Conservation (phyloP, 306 rosid genomes). For the Vigna trinervia region DNA sequence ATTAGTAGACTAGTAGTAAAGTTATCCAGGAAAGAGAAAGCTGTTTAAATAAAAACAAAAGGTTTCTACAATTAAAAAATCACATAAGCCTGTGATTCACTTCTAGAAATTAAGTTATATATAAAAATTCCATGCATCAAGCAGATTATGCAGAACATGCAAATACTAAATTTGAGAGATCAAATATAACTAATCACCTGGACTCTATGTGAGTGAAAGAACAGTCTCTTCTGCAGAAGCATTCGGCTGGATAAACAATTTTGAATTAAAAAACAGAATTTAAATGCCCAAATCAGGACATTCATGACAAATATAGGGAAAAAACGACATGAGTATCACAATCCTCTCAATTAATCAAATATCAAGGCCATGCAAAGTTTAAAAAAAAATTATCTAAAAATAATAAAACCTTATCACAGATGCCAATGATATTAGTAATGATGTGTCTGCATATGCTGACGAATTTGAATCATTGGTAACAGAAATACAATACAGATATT, state of each 20-base stretch:
- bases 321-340: background rate
- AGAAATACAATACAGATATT: slow-evolving; percentile 19
- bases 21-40: slow-evolving; percentile 6
- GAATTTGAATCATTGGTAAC: slow-evolving; percentile 37
- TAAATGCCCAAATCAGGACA: slow-evolving; percentile 33
- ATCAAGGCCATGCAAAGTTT: background rate
- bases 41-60: slow-evolving; percentile 10
- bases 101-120: slow-evolving; percentile 15
- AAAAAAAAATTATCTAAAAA: background rate
- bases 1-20: slow-evolving; percentile 17
- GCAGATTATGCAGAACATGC: slow-evolving; percentile 34
- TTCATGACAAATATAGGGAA: background rate
- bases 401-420: background rate
- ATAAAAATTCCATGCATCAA: slow-evolving; percentile 25
- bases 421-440: slow-evolving; percentile 20
- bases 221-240: slow-evolving; percentile 94
- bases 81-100: slow-evolving; percentile 32
- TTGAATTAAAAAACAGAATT: slow-evolving; percentile 38
- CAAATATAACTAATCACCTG: slow-evolving; percentile 68
- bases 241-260: slow-evolving; percentile 67
- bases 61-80: slow-evolving; percentile 19
- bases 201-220: slow-evolving; percentile 98
- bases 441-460: slow-evolving; percentile 4
- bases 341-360: slow-evolving; percentile 21
- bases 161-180: slow-evolving; percentile 37